phyloP scores from a whole-genome alignment of 371 early-diverging fungal species.

The Mortierella sp. region DNA sequence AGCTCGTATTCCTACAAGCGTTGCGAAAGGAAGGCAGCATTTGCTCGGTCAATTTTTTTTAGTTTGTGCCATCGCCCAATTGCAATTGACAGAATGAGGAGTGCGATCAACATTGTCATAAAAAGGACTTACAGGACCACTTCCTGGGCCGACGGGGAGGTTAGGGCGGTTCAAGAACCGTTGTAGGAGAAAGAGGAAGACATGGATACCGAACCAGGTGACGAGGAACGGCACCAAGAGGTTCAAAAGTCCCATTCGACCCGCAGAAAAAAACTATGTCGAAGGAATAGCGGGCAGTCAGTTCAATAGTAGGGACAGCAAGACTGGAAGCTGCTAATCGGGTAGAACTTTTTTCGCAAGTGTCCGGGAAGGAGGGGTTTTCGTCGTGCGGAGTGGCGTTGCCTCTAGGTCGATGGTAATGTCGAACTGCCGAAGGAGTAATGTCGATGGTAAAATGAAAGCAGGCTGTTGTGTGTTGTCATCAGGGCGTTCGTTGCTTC shows the following conservation, averaged over 20 bases:
- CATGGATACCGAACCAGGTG: slow-evolving; percentile 52
- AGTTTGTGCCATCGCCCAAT: background rate
- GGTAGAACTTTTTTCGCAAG: background rate
- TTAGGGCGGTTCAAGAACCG: slow-evolving; percentile 56
- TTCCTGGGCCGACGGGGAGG: slow-evolving; percentile 49
- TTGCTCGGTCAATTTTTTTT: background rate
- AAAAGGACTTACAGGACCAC: slow-evolving; percentile 32
- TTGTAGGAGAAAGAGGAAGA: slow-evolving; percentile 52
- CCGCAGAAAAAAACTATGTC: background rate
- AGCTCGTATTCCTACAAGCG: slow-evolving; percentile 40
- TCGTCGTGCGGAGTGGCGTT: background rate
- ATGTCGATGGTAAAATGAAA: background rate
- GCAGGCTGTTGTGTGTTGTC: background rate
- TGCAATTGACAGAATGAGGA: background rate
- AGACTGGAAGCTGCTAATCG: background rate
- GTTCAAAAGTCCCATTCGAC: slow-evolving; percentile 37
- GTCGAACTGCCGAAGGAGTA: background rate
- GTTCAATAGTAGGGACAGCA: background rate
- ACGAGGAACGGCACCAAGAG: slow-evolving; percentile 48
- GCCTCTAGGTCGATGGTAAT: background rate
- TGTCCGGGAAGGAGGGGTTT: background rate
- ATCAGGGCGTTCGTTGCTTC: background rate
- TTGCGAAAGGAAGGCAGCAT: background rate
- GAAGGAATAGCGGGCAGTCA: background rate
- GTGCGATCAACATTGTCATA: background rate